Conservation (phyloP, 345 rosid species). For the Eucalyptus viminalis region DNA sequence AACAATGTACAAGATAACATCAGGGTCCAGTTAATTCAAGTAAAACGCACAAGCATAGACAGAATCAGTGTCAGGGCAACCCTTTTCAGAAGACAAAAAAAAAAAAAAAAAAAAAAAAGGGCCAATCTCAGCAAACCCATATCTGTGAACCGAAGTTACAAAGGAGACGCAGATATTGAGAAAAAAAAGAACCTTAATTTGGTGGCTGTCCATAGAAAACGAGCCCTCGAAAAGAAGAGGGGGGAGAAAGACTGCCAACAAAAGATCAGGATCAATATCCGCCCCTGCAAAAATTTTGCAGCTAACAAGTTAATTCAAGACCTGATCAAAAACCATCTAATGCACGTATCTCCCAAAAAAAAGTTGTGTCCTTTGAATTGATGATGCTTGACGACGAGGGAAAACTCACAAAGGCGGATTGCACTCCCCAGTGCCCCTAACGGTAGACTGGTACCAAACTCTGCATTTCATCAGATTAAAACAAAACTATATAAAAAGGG, state of each 20-base stretch:
- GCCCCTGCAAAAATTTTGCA: constrained; percentile 42
- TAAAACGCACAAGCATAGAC: neutral
- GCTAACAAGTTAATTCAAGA: neutral
- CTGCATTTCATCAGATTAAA: constrained; percentile 16
- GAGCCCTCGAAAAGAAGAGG: constrained; percentile 91
- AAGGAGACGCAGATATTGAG: neutral
- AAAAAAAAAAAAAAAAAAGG: neutral
- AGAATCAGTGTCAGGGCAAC: neutral
- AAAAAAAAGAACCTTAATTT: constrained; percentile 57
- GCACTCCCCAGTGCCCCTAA: constrained; percentile 72
- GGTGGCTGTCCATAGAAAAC: constrained; percentile 80
- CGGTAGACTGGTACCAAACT: constrained; percentile 51
- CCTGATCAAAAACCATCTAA: neutral
- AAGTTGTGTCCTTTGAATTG: neutral
- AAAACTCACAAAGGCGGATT: constrained; percentile 73
- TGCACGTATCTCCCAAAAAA: neutral
- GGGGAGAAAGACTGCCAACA: constrained; percentile 83
- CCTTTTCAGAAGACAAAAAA: neutral
- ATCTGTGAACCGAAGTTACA: neutral
- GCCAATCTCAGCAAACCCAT: neutral
- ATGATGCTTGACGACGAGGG: neutral
- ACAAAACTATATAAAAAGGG: neutral
- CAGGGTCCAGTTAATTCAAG: neutral
- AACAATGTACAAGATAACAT: neutral
- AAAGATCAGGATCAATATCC: constrained; percentile 55